A percentile compares a stretch with the other conserved stretches of the same genome.
Conservation (phyloP, 352 stramenopile species). For the Pythium utonaiense region DNA sequence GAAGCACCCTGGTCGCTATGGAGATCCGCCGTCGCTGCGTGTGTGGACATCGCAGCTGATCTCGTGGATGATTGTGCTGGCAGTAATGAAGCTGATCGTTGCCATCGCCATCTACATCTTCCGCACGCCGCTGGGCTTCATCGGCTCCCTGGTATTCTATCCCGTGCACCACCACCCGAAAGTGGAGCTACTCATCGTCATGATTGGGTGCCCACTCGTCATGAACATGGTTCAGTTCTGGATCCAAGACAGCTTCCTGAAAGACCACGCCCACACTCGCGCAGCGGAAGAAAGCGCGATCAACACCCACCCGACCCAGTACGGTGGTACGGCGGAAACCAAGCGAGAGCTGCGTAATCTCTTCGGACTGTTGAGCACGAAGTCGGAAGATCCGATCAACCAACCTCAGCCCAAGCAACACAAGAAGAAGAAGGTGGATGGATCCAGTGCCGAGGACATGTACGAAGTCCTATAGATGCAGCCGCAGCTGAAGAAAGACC, state of each 20-base stretch:
- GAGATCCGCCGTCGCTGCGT: conserved; percentile 61
- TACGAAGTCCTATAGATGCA: conserved; percentile 22
- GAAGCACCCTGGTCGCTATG: conserved; percentile 76
- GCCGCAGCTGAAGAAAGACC: no score
- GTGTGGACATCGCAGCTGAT: conserved; percentile 58
- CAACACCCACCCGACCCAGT: conserved; percentile 51
- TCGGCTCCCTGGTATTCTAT: conserved; percentile 64
- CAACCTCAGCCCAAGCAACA: neutral
- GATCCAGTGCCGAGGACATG: conserved; percentile 17
- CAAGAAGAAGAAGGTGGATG: neutral
- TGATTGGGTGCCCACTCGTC: conserved; percentile 82
- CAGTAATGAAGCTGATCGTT: conserved; percentile 80
- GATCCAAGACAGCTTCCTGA: conserved; percentile 85
- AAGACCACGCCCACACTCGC: no score
- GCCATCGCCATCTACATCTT: conserved; percentile 63
- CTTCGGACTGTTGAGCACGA: conserved; percentile 7
- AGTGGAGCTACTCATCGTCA: conserved; percentile 67
- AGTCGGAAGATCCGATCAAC: neutral
- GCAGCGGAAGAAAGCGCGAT: no score
- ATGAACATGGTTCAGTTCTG: conserved; percentile 85
- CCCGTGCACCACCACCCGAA: conserved; percentile 62
- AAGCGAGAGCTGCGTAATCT: conserved; percentile 12
- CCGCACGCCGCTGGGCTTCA: conserved; percentile 39
- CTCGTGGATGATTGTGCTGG: conserved; percentile 69
- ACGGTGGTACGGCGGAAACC: conserved; percentile 22